Percentiles rank a stretch among this genome's conserved stretches.
Evolutionary conservation across 1,284 basidiomycete genomes (phyloP).

Genomic region (Lentinus polychrous): DNA sequence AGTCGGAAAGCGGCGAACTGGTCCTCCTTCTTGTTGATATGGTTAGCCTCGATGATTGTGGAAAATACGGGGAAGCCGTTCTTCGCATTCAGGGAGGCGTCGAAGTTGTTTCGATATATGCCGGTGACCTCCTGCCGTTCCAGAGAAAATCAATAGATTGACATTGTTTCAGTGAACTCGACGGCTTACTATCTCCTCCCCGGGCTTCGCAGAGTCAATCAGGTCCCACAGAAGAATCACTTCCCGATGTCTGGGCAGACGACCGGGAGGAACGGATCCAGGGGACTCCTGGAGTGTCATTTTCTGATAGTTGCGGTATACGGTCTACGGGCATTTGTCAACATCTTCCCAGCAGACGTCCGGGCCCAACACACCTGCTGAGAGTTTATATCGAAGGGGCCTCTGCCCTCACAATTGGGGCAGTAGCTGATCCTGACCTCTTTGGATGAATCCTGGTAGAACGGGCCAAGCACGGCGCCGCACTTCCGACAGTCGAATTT

Average conservation of each 20-base stretch:
- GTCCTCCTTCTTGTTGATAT: constrained; percentile 95
- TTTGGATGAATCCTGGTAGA: constrained; percentile 94
- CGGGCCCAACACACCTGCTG: constrained; percentile 66
- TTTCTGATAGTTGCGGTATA: constrained; percentile 98
- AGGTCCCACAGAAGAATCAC: constrained; percentile 97
- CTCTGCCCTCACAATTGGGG: constrained; percentile 88
- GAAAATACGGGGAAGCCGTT: constrained; percentile 99
- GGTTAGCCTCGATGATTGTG: constrained; percentile 96
- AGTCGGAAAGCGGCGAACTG: constrained; percentile 93
- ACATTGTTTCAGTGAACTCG: neutral
- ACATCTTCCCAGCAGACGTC: neutral
- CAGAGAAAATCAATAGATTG: constrained; percentile 11
- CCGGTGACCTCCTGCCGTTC: constrained; percentile 82
- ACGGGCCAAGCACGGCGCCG: constrained; percentile 87
- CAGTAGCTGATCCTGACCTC: constrained; percentile 96
- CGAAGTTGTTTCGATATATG: constrained; percentile 98
- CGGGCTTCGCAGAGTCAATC: constrained; percentile 96
- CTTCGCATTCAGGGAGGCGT: constrained; percentile 95
- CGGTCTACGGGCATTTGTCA: constrained; percentile 57
- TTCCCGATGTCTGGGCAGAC: constrained; percentile 93
- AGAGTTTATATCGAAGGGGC: constrained; percentile 95
- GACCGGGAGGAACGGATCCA: constrained; percentile 96
- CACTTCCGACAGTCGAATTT: constrained; percentile 98
- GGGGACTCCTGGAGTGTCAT: constrained; percentile 99
- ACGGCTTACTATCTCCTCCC: constrained; percentile 86